These are phyloP conservation scores for Ostreobium quekettii DNA, from an alignment of 139 green algal species.

Conservation along the genomic window DNA sequence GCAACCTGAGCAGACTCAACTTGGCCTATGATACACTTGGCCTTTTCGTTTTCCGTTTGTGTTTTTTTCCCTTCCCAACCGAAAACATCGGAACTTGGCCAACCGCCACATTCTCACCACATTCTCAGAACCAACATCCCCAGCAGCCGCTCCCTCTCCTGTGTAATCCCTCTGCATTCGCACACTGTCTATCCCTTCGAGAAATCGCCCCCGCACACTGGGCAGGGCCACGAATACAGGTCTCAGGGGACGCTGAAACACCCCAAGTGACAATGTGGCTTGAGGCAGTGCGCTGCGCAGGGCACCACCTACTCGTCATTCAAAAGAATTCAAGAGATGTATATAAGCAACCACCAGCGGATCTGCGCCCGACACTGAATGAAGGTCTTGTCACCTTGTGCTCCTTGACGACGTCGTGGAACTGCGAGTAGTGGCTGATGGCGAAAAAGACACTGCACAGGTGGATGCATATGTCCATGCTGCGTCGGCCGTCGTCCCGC, in stretches of 20 bases:
- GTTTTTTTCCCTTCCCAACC: slow-evolving; percentile 2
- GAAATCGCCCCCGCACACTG: no score
- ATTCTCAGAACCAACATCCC: no score
- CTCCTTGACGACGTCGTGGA: slow-evolving; percentile 60
- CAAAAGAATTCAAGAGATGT: background rate
- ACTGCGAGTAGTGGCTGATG: slow-evolving; percentile 64
- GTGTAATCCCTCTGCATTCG: no score
- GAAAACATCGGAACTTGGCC: no score
- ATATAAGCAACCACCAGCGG: background rate
- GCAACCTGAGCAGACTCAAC: no score
- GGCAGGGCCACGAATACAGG: background rate
- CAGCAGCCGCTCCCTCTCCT: no score
- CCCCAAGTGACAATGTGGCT: background rate
- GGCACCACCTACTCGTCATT: background rate
- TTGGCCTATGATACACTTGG: no score
- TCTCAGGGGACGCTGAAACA: background rate
- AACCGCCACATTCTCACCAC: no score
- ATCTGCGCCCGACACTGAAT: background rate
- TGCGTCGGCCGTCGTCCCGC: slow-evolving; percentile 65
- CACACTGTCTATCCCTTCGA: no score
- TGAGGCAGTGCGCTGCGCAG: background rate
- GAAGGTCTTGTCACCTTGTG: slow-evolving; percentile 50
- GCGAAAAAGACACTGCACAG: slow-evolving; percentile 65
- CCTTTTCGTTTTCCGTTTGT: no score
- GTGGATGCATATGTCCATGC: slow-evolving; percentile 65